Conservation (phyloP, 805 yeast species). For the Ogataea pini region DNA sequence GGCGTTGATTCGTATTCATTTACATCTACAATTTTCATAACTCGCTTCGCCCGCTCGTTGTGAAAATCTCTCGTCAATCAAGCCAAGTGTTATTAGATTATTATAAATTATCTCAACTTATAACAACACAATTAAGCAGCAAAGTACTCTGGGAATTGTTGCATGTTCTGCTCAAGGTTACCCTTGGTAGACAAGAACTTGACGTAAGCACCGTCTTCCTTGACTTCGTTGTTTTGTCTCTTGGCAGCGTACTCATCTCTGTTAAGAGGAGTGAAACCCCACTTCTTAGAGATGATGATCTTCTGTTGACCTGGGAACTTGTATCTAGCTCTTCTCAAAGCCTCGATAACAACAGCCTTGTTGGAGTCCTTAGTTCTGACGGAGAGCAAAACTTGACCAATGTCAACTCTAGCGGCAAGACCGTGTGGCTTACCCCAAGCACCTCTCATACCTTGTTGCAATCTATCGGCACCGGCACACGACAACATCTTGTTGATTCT, state of each 20-base stretch:
- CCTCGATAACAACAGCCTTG: slow-evolving; percentile 98
- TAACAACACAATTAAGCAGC: slow-evolving; percentile 38
- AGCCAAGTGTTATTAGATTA: slow-evolving; percentile 5
- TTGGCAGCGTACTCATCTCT: slow-evolving; percentile 93
- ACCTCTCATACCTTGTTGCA: slow-evolving; percentile 99
- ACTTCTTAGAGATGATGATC: slow-evolving; percentile 98
- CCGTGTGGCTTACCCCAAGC: slow-evolving; percentile 99
- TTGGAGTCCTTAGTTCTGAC: slow-evolving; percentile 97
- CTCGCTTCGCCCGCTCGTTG: too few relatives aligned
- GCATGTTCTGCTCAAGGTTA: slow-evolving; percentile 87
- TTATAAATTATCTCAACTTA: slow-evolving; percentile 6
- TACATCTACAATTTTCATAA: too few relatives aligned
- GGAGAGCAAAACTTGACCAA: slow-evolving; percentile 98
- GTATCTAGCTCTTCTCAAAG: slow-evolving; percentile 99
- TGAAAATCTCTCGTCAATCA: not conserved
- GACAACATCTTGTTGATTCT: slow-evolving; percentile 99
- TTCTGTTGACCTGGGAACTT: slow-evolving; percentile 99
- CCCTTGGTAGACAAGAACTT: slow-evolving; percentile 98
- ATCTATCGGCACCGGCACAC: slow-evolving; percentile 99
- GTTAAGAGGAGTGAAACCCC: slow-evolving; percentile 99
- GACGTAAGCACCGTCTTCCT: slow-evolving; percentile 99
- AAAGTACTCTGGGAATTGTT: slow-evolving; percentile 87
- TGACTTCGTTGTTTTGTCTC: slow-evolving; percentile 97
- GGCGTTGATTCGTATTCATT: too few relatives aligned
- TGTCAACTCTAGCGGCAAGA: slow-evolving; percentile 98